Conservation (phyloP, 2,329 filamentous ascomycete genomes). For the Parastagonospora nodorum region DNA sequence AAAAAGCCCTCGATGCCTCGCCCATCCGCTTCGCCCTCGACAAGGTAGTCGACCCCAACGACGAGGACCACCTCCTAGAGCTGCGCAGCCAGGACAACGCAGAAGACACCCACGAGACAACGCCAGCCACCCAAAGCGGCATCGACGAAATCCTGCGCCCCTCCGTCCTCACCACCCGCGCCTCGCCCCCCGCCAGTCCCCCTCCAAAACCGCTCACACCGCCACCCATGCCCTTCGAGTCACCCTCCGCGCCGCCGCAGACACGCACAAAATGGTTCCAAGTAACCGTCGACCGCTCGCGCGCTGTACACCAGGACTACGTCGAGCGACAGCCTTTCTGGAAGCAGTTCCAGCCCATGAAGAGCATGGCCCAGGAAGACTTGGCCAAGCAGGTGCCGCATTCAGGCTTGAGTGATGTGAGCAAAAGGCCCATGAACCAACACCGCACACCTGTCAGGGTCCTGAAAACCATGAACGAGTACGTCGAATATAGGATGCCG, state of each 20-base stretch:
- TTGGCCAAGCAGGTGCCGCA: constrained; percentile 48
- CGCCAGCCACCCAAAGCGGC: constrained; percentile 15
- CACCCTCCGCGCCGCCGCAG: constrained; percentile 4
- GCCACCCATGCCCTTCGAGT: constrained; percentile 33
- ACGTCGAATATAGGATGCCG: constrained; percentile 34
- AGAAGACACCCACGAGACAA: neutral
- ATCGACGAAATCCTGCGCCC: constrained; percentile 40
- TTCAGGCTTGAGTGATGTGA: constrained; percentile 48
- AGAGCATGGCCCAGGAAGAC: constrained; percentile 44
- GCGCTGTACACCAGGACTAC: constrained; percentile 48
- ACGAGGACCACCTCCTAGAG: constrained; percentile 4
- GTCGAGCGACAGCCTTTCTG: constrained; percentile 46
- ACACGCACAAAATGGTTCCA: constrained; percentile 47
- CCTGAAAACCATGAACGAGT: constrained; percentile 29
- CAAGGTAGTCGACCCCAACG: constrained; percentile 13
- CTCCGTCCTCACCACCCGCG: constrained; percentile 25
- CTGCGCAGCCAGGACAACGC: neutral
- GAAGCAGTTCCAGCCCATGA: constrained; percentile 39
- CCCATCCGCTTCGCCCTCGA: constrained; percentile 55
- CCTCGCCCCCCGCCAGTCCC: constrained; percentile 7
- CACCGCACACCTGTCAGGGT: constrained; percentile 40
- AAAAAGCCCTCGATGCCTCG: constrained; percentile 49
- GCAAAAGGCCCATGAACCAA: constrained; percentile 38
- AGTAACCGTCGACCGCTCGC: constrained; percentile 46
- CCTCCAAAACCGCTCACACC: constrained; percentile 1